Percentiles rank a stretch among this genome's conserved stretches.
phyloP scores from a whole-genome alignment of 345 rosid genomes.

The Mallotus nudiflorus region DNA sequence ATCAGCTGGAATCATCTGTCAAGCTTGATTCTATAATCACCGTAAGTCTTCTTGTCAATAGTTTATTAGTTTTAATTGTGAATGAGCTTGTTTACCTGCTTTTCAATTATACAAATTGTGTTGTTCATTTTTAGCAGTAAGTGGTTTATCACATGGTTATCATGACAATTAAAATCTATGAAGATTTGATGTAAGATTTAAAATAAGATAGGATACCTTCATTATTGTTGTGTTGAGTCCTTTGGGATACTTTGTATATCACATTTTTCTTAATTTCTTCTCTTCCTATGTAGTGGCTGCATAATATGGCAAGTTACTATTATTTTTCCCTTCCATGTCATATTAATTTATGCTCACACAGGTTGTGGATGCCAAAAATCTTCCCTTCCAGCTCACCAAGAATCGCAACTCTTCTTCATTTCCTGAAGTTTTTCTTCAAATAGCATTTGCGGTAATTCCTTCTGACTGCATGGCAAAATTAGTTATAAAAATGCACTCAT shows the following conservation, averaged over 20 bases:
- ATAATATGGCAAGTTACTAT: neutral
- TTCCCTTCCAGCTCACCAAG: conserved; percentile 66
- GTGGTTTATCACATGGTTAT: neutral
- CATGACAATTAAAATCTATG: too few species aligned
- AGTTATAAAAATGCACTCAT: too few species aligned
- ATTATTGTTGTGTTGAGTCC: neutral
- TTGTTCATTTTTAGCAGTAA: neutral
- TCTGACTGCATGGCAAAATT: neutral
- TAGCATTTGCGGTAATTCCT: conserved; percentile 80
- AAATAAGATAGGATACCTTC: neutral
- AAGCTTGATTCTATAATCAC: conserved; percentile 91
- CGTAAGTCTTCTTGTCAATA: conserved; percentile 41
- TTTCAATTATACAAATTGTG: neutral
- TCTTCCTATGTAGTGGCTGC: neutral
- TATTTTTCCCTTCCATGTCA: neutral
- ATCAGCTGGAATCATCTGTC: conserved; percentile 82
- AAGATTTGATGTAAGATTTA: too few species aligned
- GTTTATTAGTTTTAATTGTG: neutral
- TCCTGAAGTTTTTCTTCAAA: conserved; percentile 90
- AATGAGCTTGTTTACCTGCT: neutral
- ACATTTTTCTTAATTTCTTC: neutral
- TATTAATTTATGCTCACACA: conserved; percentile 30
- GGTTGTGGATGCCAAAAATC: conserved; percentile 98
- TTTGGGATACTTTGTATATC: neutral
- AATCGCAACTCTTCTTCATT: conserved; percentile 58